phyloP scores from a whole-genome alignment of 805 yeast genomes.

The Komagataella ulmi region DNA sequence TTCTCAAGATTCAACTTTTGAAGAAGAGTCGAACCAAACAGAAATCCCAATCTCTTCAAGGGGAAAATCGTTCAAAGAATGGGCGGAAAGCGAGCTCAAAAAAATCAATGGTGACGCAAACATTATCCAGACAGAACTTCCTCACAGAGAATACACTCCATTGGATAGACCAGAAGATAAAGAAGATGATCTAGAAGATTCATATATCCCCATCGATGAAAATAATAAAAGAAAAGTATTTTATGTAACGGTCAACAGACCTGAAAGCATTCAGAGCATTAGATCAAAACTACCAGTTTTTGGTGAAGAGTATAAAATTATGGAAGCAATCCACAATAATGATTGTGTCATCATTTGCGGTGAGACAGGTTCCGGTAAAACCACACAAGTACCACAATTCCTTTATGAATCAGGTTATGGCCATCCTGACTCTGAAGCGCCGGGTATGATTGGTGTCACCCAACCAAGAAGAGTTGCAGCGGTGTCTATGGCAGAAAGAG shows the following conservation, averaged over 20 bases:
- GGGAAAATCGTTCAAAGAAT: constrained; percentile 43
- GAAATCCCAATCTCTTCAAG: constrained; percentile 13
- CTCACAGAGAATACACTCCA: constrained; percentile 38
- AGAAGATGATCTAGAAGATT: constrained; percentile 54
- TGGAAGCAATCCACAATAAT: constrained; percentile 92
- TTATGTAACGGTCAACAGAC: constrained; percentile 55
- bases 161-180: constrained; percentile 62
- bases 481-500: constrained; percentile 80
- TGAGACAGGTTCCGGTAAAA: constrained; percentile 97
- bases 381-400: constrained; percentile 97
- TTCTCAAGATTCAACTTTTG: constrained; percentile 6
- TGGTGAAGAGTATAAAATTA: constrained; percentile 79
- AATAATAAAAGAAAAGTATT: constrained; percentile 42
- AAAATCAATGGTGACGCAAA: not conserved
- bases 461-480: constrained; percentile 95
- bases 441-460: constrained; percentile 94
- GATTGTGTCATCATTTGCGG: constrained; percentile 90
- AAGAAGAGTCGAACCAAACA: constrained; percentile 16
- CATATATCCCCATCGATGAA: constrained; percentile 44
- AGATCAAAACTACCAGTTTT: constrained; percentile 77
- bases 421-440: constrained; percentile 37
- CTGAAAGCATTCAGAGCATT: constrained; percentile 48
- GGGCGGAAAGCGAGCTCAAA: constrained; percentile 51
- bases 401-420: constrained; percentile 91
- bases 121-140: constrained; percentile 9